These are phyloP conservation scores for Penstemon davidsonii DNA, from an alignment of 257 asterid species.

Conservation along the genomic window DNA sequence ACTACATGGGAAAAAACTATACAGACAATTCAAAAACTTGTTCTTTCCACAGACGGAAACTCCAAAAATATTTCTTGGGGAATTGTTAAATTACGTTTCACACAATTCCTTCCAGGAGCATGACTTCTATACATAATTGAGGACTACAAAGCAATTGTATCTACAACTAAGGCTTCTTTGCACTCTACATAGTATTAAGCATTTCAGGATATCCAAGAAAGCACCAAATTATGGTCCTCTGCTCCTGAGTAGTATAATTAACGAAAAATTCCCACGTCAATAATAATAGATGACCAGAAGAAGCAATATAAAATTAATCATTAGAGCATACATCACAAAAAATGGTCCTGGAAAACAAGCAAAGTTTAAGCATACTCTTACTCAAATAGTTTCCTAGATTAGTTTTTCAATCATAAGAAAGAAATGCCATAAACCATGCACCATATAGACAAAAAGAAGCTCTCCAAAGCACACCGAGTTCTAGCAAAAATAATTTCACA, in stretches of 20 bases:
- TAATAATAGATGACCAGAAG: constrained; percentile 32
- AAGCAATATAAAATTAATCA: constrained; percentile 15
- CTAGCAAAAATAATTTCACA: neutral
- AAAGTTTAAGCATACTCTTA: neutral
- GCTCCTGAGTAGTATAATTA: constrained; percentile 69
- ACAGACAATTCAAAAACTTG: constrained; percentile 12
- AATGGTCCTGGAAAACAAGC: constrained; percentile 2
- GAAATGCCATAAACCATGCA: constrained; percentile 6
- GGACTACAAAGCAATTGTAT: constrained; percentile 41
- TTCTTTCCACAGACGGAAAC: constrained; percentile 19
- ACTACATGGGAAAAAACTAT: constrained; percentile 26
- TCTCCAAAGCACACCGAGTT: neutral
- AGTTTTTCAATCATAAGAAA: neutral
- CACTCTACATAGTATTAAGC: constrained; percentile 46
- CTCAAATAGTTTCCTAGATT: neutral
- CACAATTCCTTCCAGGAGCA: constrained; percentile 33
- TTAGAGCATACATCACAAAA: constrained; percentile 14
- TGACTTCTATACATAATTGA: constrained; percentile 33
- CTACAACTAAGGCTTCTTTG: constrained; percentile 54
- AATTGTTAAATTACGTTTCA: constrained; percentile 31
- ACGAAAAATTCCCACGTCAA: constrained; percentile 52
- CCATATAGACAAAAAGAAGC: neutral
- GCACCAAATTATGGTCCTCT: constrained; percentile 61
- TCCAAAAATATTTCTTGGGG: constrained; percentile 32
- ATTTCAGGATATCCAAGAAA: constrained; percentile 51